Evolutionary conservation across 768 basidiomycete genomes (phyloP), one percentile per base, ranked within the genome.

Genomic region (Lepiota brunneoincarnata): DNA sequence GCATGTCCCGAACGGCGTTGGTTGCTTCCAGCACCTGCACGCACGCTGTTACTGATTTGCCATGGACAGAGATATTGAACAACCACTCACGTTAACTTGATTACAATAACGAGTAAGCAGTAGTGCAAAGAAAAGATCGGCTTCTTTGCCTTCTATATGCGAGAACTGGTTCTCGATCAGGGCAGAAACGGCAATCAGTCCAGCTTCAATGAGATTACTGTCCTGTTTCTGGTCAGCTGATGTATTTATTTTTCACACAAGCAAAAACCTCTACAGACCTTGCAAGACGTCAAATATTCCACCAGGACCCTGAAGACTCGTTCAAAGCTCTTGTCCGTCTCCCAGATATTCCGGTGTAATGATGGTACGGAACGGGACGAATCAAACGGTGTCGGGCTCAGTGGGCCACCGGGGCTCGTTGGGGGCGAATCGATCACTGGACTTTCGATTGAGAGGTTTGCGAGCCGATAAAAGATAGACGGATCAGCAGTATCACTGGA

Each of bases 111-210:
- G 78, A 50, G 92, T 76, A 40, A 72, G 77, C 60, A 96, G 74
- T 40, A 95, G 74, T 46, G 82, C 72, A 24, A 83, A 76, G 65
- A 93, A 89, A 34, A 95, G 68, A 51, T 88, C 87, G 9, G 82
- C 79, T 72, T 95, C 93, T 56, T 80, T 82, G 41, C 90, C 89
- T 66, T 94, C 92, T 11, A 95, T 72, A 58, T 85, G 79, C 26
- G 76, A 67, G 20, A 82, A 75, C 64, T 93, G 90, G 59, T 86
- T 80, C 63, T 87, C 87, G 4, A 95, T 71, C 64, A 93, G 75
- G 67, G 94, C 92, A 88, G 89, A 94, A 10, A 93, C 63, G 28
- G 90, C 74, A 54, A 93, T 87, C 59, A 95, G 70, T 23, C 83
- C 92, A 61, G 91, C 90, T 64, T 89, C 86, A 23, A 93, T 72